phyloP scores from a whole-genome alignment of 371 early-diverging fungal genomes.

The Funneliformis caledonium region DNA sequence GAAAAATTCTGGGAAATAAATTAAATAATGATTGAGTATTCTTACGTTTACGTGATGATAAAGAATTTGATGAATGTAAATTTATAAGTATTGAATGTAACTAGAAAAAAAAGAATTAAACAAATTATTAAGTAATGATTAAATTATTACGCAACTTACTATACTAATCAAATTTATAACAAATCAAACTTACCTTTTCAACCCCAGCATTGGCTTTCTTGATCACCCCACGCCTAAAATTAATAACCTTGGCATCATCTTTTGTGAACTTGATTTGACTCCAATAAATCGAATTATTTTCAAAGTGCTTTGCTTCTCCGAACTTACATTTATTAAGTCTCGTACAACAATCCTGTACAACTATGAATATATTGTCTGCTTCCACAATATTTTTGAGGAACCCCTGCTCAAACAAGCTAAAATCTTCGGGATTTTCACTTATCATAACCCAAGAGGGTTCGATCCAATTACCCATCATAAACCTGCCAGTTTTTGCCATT shows the following conservation, averaged over 20 bases:
- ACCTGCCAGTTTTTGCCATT: background rate
- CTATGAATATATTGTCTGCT: background rate
- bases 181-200: conserved; percentile 25
- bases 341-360: background rate
- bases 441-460: background rate
- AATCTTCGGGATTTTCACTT: background rate
- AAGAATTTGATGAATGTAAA: conserved; percentile 11
- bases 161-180: background rate
- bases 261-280: conserved; percentile 1
- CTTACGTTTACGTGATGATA: conserved; percentile 39
- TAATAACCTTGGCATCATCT: conserved; percentile 19
- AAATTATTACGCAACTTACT: background rate
- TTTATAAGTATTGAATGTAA: background rate
- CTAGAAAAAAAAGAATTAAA: background rate
- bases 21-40: conserved; percentile 28
- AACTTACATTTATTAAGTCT: background rate
- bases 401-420: background rate
- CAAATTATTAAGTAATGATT: background rate
- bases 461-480: conserved; percentile 10
- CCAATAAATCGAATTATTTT: background rate
- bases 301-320: background rate
- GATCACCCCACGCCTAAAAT: conserved; percentile 10
- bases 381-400: background rate
- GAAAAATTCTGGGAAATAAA: conserved; percentile 24
- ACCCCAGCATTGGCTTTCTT: conserved; percentile 4